Base-by-base conservation (phyloP, 192 early-diverging fungal species). In the Coemansia sp. region DNA sequence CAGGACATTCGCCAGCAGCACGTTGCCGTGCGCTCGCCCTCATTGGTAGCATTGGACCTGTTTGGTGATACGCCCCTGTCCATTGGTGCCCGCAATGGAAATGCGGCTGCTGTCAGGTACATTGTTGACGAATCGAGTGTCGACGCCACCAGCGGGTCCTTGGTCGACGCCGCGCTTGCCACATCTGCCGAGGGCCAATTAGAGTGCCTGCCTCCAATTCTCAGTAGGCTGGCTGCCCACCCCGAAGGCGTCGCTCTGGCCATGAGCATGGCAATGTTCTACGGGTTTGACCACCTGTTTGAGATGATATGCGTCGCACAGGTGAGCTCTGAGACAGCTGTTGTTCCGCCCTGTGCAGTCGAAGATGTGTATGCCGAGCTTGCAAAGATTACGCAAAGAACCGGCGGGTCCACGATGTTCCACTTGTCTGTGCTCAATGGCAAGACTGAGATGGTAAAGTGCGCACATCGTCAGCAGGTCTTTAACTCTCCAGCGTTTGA, bases 61-160 rank as follows among this genome's bases (percentile, higher is more conserved):
- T 67, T 51, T 34, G 80, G 80, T 34, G 73, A 79, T 44, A 69
- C 81, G 24, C 64, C 81, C 59, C 77, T 84, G 72, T 76, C 77
- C 13, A 63, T 79, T 14, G 81, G 77, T 27, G 81, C 77, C 1
- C 69, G 66, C 6, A 24, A 33, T 3, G 81, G 77, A 21, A 78
- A 84, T 48, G 61, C 11, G 3, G 63, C 40, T 14, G 77, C 70
- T 2, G 68, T 79, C 29, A 66, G 74, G 57, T 84, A 71, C 59
- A 79, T 84, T 39, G 50, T 84, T 7, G 67, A 84, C 11, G 77
- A 84, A 57, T 67, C 81, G 0, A 64, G 51, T 27, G 59, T 76
- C 17, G 68, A 73, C 5, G 73, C 62, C 16, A 44, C 59, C 9
- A 60, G 68, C 34, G 73, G 45, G 13, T 53, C 70, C 59, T 65